Base-by-base conservation (phyloP, 2,329 filamentous ascomycete genomes). In the Phaeosphaeria sp. region DNA sequence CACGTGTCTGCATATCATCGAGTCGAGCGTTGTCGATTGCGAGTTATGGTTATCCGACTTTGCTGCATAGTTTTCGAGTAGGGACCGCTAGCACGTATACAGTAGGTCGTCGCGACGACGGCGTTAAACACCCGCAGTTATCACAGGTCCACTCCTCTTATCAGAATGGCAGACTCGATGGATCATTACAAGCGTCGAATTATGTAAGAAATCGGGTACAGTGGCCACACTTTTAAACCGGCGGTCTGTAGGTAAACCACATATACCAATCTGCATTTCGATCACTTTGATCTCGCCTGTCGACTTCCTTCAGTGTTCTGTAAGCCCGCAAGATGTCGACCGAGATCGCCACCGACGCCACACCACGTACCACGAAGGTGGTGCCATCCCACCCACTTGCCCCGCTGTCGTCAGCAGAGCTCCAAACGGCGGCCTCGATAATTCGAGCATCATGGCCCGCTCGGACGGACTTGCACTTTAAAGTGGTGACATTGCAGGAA, bases 401-500 rank as follows among this genome's bases (percentile, higher is more conserved):
- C 6, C 87, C 87, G 33, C 78, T 89, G 43, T 83, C 80, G 25
- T 80, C 80, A n/a, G 68, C 76, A 21, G 87, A 90, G 72, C 88
- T 90, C 60, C 77, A 77, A 15, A 75, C 80, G 46, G 81, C 82
- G 25, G 79, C 83, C 6, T 65, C 73, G 1, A 74, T 88, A 30
- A 78, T 89, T 60, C 81, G 77, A 56, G 72, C 74, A 47, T 77
- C 81, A 54, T 89, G 87, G 84, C 87, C 86, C 0, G 75, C 78
- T 13, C 79, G 80, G 22, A 84, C 82, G 2, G 79, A 84, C 27
- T 71, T 89, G 44, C 84, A 88, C 51, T 88, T 87, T 81, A 91
- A 91, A 77, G 85, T 84, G 64, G 84, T 92, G 50, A 90, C 86
- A 21, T 79, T 90, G 3, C 83, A 88, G 51, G 87, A 90, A 67